These are phyloP conservation scores for Gracilaria domingensis DNA, from an alignment of 23 red algal species.

Conservation along the genomic window DNA sequence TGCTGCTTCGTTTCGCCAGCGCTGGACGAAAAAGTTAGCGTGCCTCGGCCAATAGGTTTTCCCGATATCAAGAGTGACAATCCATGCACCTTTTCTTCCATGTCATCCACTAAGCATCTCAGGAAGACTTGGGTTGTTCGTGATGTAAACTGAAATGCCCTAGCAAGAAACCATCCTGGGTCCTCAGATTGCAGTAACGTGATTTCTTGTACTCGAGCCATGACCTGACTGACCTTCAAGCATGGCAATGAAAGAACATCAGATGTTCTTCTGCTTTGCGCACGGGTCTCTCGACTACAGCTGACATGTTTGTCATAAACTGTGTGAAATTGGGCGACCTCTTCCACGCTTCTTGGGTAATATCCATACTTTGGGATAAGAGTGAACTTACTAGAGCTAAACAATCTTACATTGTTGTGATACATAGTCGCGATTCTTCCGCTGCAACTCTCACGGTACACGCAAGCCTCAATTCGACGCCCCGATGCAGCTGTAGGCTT, in stretches of 20 bases:
- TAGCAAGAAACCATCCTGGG: slow-evolving; percentile 29
- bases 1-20: neutral
- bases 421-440: slow-evolving; percentile 15
- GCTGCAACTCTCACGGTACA: slow-evolving; percentile 24
- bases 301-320: too few species aligned
- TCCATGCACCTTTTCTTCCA: slow-evolving; percentile 1
- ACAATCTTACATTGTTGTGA: slow-evolving; percentile 22
- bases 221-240: neutral
- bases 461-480: neutral
- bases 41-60: neutral
- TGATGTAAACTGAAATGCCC: slow-evolving; percentile 45
- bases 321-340: neutral
- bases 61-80: neutral
- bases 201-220: slow-evolving; percentile 4
- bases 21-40: neutral
- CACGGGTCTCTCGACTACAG: too few species aligned
- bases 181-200: slow-evolving; percentile 34
- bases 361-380: slow-evolving; percentile 12
- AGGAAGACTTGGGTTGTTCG: slow-evolving; percentile 42
- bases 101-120: neutral
- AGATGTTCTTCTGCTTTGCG: too few species aligned
- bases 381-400: slow-evolving; percentile 7
- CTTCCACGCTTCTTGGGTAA: neutral
- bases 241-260: too few species aligned
- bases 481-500: neutral